Conservation (phyloP, 305 asterid species). For the Lippia alba region DNA sequence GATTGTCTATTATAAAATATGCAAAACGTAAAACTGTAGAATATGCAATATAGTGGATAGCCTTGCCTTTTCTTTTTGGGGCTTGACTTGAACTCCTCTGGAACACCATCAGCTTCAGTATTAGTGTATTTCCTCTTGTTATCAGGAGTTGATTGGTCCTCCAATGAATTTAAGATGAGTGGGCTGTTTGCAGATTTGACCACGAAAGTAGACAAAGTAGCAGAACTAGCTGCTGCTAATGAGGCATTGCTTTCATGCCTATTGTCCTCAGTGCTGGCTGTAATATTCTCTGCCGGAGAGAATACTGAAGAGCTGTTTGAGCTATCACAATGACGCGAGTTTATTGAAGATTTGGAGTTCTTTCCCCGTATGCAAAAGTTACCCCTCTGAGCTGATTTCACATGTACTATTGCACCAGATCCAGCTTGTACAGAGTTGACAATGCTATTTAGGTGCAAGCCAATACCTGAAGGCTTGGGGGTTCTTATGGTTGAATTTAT, state of each 20-base stretch:
- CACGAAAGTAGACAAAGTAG: conserved; percentile 36
- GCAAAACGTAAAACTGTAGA: conserved; percentile 22
- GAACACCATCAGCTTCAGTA: conserved; percentile 40
- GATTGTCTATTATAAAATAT: conserved; percentile 27
- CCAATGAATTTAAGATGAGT: conserved; percentile 44
- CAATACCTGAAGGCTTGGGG: conserved; percentile 59
- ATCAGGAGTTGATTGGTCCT: conserved; percentile 44
- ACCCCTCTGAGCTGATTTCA: conserved; percentile 57
- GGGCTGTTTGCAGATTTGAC: conserved; percentile 41
- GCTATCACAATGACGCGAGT: conserved; percentile 39
- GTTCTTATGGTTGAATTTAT: conserved; percentile 7
- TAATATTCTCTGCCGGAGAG: conserved; percentile 41
- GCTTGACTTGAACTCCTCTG: conserved; percentile 48
- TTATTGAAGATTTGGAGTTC: conserved; percentile 42
- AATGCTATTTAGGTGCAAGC: conserved; percentile 82
- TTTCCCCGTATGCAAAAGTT: conserved; percentile 50
- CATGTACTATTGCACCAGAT: conserved; percentile 47
- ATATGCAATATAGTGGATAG: conserved; percentile 21
- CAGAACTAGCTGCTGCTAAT: conserved; percentile 38
- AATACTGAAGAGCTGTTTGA: conserved; percentile 40
- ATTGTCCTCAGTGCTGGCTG: conserved; percentile 43
- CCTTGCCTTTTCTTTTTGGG: conserved; percentile 69
- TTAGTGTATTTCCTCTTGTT: conserved; percentile 33
- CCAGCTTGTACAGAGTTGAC: conserved; percentile 54
- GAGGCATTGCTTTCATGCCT: conserved; percentile 42